Conservation (phyloP, 306 rosid genomes). For the Acacia crassicarpa region DNA sequence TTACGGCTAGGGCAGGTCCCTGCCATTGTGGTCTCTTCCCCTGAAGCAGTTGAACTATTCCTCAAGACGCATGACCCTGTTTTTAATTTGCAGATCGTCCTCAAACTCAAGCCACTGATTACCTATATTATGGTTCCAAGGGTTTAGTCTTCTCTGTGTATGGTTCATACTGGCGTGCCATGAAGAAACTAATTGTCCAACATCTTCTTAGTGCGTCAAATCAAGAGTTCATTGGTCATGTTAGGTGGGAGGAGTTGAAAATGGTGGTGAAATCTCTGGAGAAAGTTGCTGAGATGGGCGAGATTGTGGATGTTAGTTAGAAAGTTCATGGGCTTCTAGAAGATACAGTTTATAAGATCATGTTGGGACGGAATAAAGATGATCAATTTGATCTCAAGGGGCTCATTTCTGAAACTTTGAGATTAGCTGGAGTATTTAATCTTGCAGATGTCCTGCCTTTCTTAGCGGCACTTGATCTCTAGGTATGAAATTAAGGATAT, state of each 20-base stretch:
- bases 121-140: constrained; percentile 29
- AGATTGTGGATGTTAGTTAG: neutral
- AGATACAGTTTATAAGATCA: neutral
- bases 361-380: neutral
- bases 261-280: neutral
- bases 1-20: constrained; percentile 38
- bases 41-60: constrained; percentile 47
- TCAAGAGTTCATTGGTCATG: constrained; percentile 7
- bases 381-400: neutral
- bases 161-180: constrained; percentile 7
- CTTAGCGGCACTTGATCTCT: neutral
- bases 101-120: constrained; percentile 4
- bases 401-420: neutral
- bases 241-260: constrained; percentile 1
- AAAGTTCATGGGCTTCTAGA: neutral
- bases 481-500: neutral
- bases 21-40: constrained; percentile 41
- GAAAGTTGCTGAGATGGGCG: neutral
- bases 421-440: neutral
- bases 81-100: constrained; percentile 36
- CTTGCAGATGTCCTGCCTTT: neutral
- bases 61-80: constrained; percentile 52
- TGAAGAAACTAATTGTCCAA: constrained; percentile 30
- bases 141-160: constrained; percentile 19
- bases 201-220: constrained; percentile 31